Percentiles rank a stretch among this genome's conserved stretches.
phyloP scores from a whole-genome alignment of 768 basidiomycete species.

The Coprinopsis marcescibilis region DNA sequence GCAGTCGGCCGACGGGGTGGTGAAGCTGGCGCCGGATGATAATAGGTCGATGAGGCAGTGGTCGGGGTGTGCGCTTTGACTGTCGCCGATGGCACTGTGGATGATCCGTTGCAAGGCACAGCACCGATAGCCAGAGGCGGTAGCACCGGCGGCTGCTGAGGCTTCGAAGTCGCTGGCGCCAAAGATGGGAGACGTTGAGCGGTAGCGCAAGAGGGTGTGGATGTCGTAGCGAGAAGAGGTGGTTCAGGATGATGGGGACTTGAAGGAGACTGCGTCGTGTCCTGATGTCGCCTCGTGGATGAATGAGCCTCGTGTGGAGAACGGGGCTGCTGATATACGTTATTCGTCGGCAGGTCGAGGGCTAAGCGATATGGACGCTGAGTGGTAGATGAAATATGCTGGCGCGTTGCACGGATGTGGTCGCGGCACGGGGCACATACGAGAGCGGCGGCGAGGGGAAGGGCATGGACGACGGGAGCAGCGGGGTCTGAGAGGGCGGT shows the following conservation, averaged over 20 bases:
- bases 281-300: constrained; percentile 18
- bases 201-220: constrained; percentile 1
- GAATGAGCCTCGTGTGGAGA: constrained; percentile 14
- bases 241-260: constrained; percentile 3
- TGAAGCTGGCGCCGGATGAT: not conserved
- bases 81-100: constrained; percentile 16
- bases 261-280: not conserved
- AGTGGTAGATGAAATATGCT: constrained; percentile 13
- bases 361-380: constrained; percentile 16
- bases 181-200: not conserved
- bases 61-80: constrained; percentile 25
- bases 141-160: not conserved
- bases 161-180: not conserved
- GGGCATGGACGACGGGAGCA: constrained; percentile 1
- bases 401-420: constrained; percentile 22
- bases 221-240: constrained; percentile 8
- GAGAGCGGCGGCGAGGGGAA: constrained; percentile 22
- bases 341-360: not conserved
- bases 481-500: constrained; percentile 33
- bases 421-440: constrained; percentile 48
- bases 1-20: constrained; percentile 7
- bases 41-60: not conserved
- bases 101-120: constrained; percentile 15
- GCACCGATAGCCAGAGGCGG: not conserved
- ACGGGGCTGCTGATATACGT: constrained; percentile 3